A percentile compares a stretch with the other conserved stretches of the same genome.
Evolutionary conservation across 495 filamentous ascomycete genomes (phyloP).

Genomic region (Xylaria nigripes): DNA sequence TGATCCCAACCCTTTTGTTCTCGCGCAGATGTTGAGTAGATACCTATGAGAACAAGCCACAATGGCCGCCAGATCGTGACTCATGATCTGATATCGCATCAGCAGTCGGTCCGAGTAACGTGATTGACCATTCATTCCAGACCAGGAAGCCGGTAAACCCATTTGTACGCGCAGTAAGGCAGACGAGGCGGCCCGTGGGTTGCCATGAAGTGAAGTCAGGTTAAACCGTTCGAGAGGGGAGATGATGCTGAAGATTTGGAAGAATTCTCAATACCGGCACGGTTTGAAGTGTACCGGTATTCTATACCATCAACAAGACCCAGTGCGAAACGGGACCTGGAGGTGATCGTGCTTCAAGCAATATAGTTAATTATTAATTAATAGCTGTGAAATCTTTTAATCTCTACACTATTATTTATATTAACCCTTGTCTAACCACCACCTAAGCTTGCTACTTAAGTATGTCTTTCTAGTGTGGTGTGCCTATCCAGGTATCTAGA

Average conservation of each 20-base stretch:
- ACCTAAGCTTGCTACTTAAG: no score
- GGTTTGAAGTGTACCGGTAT: no score
- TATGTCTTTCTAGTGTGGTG: no score
- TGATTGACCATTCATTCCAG: slow-evolving; percentile 1
- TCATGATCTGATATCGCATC: slow-evolving; percentile 9
- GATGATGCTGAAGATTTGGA: not conserved
- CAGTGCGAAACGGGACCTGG: no score
- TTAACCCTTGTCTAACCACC: no score
- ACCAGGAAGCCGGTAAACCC: not conserved
- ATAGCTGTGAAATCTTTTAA: no score
- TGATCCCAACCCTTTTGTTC: not conserved
- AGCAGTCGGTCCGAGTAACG: slow-evolving; percentile 6
- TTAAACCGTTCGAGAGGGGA: not conserved
- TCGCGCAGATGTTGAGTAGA: not conserved
- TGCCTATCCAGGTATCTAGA: no score
- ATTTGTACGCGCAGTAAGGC: not conserved
- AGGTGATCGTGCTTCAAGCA: not conserved
- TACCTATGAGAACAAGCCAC: not conserved
- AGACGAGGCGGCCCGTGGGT: not conserved
- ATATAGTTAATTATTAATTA: slow-evolving; percentile 1
- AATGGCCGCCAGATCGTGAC: not conserved
- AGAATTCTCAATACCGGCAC: not conserved
- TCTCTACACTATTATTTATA: no score
- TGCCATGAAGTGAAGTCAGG: not conserved
- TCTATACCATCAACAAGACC: no score